These are phyloP conservation scores for Neurospora cerealis DNA, from an alignment of 495 filamentous ascomycete genomes.

Conservation along the genomic window DNA sequence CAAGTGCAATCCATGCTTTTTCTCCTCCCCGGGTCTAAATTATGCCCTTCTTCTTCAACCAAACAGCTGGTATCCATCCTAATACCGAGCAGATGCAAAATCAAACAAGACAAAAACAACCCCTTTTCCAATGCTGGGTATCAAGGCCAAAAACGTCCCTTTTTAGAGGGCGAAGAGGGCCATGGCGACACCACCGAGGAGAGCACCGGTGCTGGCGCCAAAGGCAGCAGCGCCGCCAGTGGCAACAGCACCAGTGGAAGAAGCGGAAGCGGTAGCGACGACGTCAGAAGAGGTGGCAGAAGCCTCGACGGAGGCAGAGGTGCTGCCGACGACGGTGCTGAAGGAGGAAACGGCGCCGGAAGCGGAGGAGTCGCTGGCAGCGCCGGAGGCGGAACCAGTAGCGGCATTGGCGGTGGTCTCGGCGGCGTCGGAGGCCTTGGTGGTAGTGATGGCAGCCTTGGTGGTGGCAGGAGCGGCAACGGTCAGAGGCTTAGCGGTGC, in stretches of 20 bases:
- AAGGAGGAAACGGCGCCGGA: conserved; percentile 1
- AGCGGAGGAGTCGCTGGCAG: not conserved
- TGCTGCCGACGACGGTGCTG: conserved; percentile 1
- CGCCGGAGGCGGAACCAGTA: conserved; percentile 1
- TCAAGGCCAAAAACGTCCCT: not conserved
- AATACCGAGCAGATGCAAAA: not conserved
- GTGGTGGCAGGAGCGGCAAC: not conserved
- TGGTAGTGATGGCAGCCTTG: not conserved
- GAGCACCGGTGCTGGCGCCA: conserved; percentile 26
- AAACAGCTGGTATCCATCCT: not conserved
- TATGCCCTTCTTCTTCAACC: not conserved
- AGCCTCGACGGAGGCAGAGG: conserved; percentile 5
- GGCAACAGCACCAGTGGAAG: conserved; percentile 6
- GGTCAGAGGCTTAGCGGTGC: not conserved
- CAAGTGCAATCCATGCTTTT: not conserved
- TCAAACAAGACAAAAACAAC: not conserved
- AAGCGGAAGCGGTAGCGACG: conserved; percentile 1
- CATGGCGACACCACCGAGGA: conserved; percentile 31
- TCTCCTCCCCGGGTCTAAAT: not conserved
- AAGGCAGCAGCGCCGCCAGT: conserved; percentile 22
- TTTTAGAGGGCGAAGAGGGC: conserved; percentile 34
- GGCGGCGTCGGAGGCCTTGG: not conserved
- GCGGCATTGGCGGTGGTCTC: not conserved
- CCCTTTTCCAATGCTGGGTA: not conserved
- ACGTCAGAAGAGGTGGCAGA: conserved; percentile 3